A percentile compares a stretch with the other conserved stretches of the same genome.
Evolutionary conservation across 441 rosid genomes (phyloP).

Genomic region (Geranium incanum): DNA sequence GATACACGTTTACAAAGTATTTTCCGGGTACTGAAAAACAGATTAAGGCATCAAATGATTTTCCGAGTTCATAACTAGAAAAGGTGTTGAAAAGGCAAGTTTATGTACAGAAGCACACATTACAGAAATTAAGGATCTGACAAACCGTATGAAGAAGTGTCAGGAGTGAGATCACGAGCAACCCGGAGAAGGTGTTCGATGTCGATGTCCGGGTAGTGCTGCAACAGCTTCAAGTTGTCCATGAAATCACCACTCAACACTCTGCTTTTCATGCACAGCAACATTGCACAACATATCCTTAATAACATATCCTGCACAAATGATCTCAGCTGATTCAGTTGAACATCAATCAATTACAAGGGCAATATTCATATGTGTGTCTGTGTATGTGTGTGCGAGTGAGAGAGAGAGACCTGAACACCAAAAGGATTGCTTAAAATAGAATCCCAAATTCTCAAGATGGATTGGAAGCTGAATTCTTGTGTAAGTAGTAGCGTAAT

Average conservation of each 20-base stretch:
- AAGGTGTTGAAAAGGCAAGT: not conserved
- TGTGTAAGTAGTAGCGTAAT: slow-evolving; percentile 65
- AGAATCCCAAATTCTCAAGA: slow-evolving; percentile 71
- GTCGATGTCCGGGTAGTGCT: slow-evolving; percentile 46
- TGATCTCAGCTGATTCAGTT: not conserved
- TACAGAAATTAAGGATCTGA: slow-evolving; percentile 23
- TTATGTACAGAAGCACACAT: not conserved
- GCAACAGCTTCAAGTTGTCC: slow-evolving; percentile 54
- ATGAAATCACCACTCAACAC: slow-evolving; percentile 51
- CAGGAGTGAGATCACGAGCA: slow-evolving; percentile 48
- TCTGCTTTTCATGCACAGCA: slow-evolving; percentile 44
- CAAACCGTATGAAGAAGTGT: slow-evolving; percentile 33
- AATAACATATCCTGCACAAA: slow-evolving; percentile 57
- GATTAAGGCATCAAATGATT: too few species aligned
- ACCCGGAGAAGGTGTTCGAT: slow-evolving; percentile 48
- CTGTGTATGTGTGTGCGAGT: not conserved
- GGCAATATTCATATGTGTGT: not conserved
- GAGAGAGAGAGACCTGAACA: slow-evolving; percentile 41
- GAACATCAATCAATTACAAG: not conserved
- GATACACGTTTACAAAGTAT: too few species aligned
- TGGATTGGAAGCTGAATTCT: slow-evolving; percentile 52
- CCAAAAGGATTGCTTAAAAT: slow-evolving; percentile 56
- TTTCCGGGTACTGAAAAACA: too few species aligned
- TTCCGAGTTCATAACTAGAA: too few species aligned
- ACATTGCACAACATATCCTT: slow-evolving; percentile 62